Conservation (phyloP, 306 rosid species). For the Luffa acutangula region DNA sequence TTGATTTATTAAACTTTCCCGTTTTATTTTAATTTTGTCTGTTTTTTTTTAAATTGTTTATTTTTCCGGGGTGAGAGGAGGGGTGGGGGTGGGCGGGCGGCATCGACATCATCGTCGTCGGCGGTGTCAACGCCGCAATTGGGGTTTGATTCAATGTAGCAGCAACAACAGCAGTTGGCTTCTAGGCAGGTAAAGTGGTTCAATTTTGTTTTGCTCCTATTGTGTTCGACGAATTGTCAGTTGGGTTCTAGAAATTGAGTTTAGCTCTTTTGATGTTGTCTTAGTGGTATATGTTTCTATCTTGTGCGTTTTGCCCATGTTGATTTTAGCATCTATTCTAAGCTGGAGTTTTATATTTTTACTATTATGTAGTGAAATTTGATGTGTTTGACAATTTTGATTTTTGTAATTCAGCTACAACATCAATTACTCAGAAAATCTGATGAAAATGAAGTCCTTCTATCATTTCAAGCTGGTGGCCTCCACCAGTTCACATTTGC, state of each 20-base stretch:
- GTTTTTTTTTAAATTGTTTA: no score
- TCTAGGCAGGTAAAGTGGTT: conserved; percentile 76
- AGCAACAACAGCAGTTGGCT: conserved; percentile 54
- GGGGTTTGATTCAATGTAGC: conserved; percentile 71
- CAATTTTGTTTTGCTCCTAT: background rate
- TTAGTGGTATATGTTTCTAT: background rate
- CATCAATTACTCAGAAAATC: conserved; percentile 73
- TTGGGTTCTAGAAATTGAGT: background rate
- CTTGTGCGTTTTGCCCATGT: background rate
- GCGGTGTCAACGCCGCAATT: conserved; percentile 70
- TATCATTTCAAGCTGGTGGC: conserved; percentile 64
- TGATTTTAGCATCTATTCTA: background rate
- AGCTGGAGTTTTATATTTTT: background rate
- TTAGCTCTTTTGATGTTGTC: background rate
- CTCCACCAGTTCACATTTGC: background rate
- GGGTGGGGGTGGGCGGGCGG: conserved; percentile 60
- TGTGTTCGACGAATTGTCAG: background rate
- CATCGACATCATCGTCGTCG: conserved; percentile 74
- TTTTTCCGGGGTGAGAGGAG: conserved; percentile 9
- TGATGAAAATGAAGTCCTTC: conserved; percentile 71
- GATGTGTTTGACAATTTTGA: background rate
- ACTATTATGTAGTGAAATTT: background rate
- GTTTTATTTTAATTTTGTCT: conserved; percentile 16
- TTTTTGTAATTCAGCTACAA: conserved; percentile 45
- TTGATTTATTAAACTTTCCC: conserved; percentile 27